phyloP scores from a whole-genome alignment of 805 yeast genomes.

The Clavispora vitiphila region DNA sequence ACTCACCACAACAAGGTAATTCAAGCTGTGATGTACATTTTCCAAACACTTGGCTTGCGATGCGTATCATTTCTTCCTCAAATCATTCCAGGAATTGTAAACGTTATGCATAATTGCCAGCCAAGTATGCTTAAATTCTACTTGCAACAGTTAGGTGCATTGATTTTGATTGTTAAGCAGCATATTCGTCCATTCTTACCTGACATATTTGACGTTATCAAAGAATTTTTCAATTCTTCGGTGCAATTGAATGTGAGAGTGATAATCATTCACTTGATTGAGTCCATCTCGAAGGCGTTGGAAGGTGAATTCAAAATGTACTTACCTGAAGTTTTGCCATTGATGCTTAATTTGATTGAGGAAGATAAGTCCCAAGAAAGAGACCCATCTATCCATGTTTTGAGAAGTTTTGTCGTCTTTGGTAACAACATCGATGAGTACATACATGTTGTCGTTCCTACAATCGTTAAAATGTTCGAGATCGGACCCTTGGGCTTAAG shows the following conservation, averaged over 20 bases:
- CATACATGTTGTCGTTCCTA: constrained; percentile 82
- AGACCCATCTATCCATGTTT: constrained; percentile 63
- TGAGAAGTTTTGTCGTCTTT: constrained; percentile 79
- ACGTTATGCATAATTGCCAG: constrained; percentile 79
- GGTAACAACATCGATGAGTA: constrained; percentile 88
- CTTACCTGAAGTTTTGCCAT: constrained; percentile 70
- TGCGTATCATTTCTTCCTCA: constrained; percentile 87
- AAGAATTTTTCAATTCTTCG: constrained; percentile 57
- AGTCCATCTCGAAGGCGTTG: constrained; percentile 76
- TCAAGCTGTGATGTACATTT: constrained; percentile 90
- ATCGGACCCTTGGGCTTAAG: constrained; percentile 56
- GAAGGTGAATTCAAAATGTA: constrained; percentile 90
- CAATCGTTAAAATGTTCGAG: constrained; percentile 76
- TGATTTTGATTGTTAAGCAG: constrained; percentile 79
- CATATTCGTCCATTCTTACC: constrained; percentile 81
- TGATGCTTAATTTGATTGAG: constrained; percentile 71
- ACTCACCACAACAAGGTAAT: constrained; percentile 87
- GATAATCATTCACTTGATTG: constrained; percentile 74
- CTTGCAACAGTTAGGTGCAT: constrained; percentile 79
- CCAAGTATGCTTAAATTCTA: constrained; percentile 78
- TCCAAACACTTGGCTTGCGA: constrained; percentile 80
- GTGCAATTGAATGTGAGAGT: constrained; percentile 59
- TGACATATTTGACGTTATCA: constrained; percentile 68
- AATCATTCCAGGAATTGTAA: constrained; percentile 80
- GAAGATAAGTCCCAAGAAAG: constrained; percentile 60